phyloP scores from a whole-genome alignment of 108 stramenopile genomes.

The Craspedostauros australis region DNA sequence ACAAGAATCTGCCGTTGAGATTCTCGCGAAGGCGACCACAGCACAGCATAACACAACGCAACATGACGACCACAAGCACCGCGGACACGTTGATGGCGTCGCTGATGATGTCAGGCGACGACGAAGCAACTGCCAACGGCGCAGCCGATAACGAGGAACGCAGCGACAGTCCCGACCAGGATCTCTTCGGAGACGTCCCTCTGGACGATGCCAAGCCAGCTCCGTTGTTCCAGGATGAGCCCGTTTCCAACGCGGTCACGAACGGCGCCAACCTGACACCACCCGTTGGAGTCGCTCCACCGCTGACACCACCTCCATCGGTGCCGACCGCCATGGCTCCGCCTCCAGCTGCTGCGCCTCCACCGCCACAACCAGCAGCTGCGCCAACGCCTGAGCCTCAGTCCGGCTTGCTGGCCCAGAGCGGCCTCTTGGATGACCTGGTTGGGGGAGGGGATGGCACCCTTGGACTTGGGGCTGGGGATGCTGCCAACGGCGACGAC shows the following conservation, averaged over 20 bases:
- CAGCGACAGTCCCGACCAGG: slow-evolving; percentile 16
- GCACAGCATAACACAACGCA: too few species aligned
- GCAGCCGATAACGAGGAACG: background rate
- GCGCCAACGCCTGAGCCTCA: background rate
- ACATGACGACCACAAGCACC: background rate
- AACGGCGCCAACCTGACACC: background rate
- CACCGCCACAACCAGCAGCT: background rate
- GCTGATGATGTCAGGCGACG: too few species aligned
- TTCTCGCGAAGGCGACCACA: too few species aligned
- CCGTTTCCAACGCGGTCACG: background rate
- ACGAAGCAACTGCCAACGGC: slow-evolving; percentile 13
- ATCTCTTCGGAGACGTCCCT: slow-evolving; percentile 38
- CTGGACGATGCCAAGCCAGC: background rate
- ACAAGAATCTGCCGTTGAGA: too few species aligned
- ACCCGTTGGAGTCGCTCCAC: background rate
- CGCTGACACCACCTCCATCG: background rate
- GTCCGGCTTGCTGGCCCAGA: slow-evolving; percentile 21
- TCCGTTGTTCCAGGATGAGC: background rate
- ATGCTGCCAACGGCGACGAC: background rate
- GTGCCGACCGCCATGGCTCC: background rate
- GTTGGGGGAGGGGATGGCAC: too few species aligned
- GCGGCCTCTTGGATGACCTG: slow-evolving; percentile 16
- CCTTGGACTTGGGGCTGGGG: too few species aligned
- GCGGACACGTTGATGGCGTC: slow-evolving; percentile 27
- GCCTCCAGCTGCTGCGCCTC: background rate